These are phyloP conservation scores for Eucalyptus rudis DNA, from an alignment of 345 rosid genomes.

Conservation along the genomic window DNA sequence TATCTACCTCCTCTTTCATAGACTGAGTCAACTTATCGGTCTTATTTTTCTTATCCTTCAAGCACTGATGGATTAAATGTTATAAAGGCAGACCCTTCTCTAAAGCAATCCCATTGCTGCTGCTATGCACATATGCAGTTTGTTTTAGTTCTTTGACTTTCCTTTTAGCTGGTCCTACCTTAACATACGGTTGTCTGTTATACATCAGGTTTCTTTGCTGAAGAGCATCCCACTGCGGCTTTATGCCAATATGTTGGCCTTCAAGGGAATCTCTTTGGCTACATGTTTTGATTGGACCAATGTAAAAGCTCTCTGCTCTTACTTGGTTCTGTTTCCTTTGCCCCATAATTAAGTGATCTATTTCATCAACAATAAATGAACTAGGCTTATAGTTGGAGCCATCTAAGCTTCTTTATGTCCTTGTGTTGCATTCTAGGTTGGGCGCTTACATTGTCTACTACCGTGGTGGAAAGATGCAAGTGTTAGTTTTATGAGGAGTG, in stretches of 20 bases:
- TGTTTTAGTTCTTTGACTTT: background rate
- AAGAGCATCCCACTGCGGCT: constrained; percentile 59
- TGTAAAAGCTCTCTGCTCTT: constrained; percentile 16
- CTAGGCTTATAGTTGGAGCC: background rate
- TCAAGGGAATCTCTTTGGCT: constrained; percentile 33
- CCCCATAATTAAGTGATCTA: background rate
- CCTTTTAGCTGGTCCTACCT: background rate
- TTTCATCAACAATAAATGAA: background rate
- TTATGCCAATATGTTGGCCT: constrained; percentile 51
- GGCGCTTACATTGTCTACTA: constrained; percentile 67
- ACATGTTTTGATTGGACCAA: constrained; percentile 66
- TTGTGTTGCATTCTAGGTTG: constrained; percentile 20
- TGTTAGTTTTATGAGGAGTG: constrained; percentile 59
- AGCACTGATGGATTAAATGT: background rate
- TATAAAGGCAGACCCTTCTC: background rate
- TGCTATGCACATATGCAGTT: background rate
- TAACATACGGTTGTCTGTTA: background rate
- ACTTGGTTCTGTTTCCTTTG: background rate
- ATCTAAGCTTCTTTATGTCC: background rate
- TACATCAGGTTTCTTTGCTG: constrained; percentile 45
- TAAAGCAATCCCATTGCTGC: background rate
- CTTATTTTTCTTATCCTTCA: background rate
- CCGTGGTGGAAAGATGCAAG: constrained; percentile 93
- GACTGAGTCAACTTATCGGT: background rate
- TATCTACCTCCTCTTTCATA: background rate